These are phyloP conservation scores for Alliaria petiolata DNA, from an alignment of 345 rosid species.

Conservation along the genomic window DNA sequence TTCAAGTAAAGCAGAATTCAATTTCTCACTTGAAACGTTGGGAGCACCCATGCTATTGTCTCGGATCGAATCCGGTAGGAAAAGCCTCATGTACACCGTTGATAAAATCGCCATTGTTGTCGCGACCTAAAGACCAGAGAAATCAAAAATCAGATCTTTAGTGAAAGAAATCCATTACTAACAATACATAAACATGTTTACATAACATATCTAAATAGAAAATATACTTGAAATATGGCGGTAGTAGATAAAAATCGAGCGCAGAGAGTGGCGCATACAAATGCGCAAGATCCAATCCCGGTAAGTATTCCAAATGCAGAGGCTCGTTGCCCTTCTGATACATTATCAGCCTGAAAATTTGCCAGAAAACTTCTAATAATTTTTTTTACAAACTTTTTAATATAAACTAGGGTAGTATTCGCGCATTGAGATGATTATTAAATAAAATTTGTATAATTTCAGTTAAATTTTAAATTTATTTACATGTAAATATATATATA, in stretches of 20 bases:
- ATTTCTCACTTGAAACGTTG: slow-evolving; percentile 36
- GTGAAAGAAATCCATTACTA: not conserved
- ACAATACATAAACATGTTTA: no score
- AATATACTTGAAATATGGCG: slow-evolving; percentile 62
- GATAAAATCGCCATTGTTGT: slow-evolving; percentile 47
- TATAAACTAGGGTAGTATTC: no score
- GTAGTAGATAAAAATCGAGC: slow-evolving; percentile 80
- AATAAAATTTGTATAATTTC: no score
- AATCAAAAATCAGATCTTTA: not conserved
- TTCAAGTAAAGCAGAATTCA: slow-evolving; percentile 15
- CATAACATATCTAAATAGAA: not conserved
- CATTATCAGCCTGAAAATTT: slow-evolving; percentile 65
- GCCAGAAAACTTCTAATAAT: not conserved
- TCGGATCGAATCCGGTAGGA: slow-evolving; percentile 59
- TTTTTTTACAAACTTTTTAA: no score
- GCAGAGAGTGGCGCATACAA: slow-evolving; percentile 65
- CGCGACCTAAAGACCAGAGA: slow-evolving; percentile 41
- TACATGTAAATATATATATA: no score
- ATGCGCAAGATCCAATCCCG: slow-evolving; percentile 74
- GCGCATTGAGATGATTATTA: no score
- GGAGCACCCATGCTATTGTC: slow-evolving; percentile 38
- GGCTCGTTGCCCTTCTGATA: slow-evolving; percentile 56
- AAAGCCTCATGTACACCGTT: slow-evolving; percentile 54
- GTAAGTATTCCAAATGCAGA: slow-evolving; percentile 69
- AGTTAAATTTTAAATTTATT: no score